Evolutionary conservation across 768 basidiomycete species (phyloP).

Genomic region (Serendipita sp.): DNA sequence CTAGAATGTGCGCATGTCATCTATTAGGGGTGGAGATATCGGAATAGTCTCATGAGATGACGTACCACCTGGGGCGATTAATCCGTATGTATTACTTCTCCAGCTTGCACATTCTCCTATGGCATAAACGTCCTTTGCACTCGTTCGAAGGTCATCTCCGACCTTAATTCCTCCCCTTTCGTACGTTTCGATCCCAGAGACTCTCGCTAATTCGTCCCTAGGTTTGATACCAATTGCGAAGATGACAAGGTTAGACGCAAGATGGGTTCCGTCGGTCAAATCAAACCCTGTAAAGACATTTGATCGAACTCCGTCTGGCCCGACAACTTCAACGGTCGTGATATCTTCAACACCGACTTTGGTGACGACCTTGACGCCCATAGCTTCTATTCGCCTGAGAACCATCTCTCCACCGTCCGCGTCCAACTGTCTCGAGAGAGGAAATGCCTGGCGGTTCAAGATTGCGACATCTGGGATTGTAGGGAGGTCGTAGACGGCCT

Average conservation of each 20-base stretch:
- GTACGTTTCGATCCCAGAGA: conserved; percentile 33
- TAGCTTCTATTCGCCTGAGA: conserved; percentile 36
- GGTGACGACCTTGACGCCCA: conserved; percentile 42
- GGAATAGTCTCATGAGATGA: no score
- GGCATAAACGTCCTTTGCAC: conserved; percentile 43
- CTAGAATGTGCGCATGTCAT: no score
- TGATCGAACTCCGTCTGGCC: conserved; percentile 14
- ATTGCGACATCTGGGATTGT: conserved; percentile 32
- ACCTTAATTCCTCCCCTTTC: conserved; percentile 41
- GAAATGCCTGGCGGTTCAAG: conserved; percentile 33
- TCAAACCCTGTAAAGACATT: conserved; percentile 29
- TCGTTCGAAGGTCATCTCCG: conserved; percentile 39
- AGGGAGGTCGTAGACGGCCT: conserved; percentile 45
- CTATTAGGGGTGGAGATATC: no score
- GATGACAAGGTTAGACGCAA: conserved; percentile 39
- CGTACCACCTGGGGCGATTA: no score
- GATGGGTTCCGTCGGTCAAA: conserved; percentile 28
- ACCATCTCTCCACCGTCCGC: conserved; percentile 43
- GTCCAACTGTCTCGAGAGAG: conserved; percentile 43
- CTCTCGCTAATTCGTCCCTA: conserved; percentile 46
- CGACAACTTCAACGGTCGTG: conserved; percentile 18
- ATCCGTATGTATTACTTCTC: no score
- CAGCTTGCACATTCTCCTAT: conserved; percentile 54
- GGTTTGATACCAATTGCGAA: conserved; percentile 57
- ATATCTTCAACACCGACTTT: conserved; percentile 24